Evolutionary conservation across 177 flowering plant genomes (phyloP), one percentile per base, ranked within the genome.

Genomic region (Vitis hybrid): DNA sequence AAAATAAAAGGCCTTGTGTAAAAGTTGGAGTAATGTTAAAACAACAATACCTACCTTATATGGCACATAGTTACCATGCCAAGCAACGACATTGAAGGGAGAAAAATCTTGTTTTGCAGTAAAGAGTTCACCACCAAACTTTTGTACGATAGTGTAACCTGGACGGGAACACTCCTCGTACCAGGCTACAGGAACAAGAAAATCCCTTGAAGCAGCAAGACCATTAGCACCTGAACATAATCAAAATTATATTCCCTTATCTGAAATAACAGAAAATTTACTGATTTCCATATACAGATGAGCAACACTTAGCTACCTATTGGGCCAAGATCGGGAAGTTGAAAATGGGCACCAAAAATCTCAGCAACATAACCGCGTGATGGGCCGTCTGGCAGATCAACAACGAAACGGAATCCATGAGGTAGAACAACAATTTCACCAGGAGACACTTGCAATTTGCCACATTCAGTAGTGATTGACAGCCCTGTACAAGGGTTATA

Each of bases 11-110:
- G 50, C 15, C 19, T 13, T 5, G 7, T n/a, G 0, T 56, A 39
- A n/a, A 22, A 48, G 51, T 15, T 12, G 14, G 60, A 29, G n/a
- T 54, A 19, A 15, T 48, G 50, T 10, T 5, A 53, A 31, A 14
- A 54, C 22, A 26, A 8, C 45, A 50, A 45, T 10, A 68, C 78
- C 19, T 66, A 92, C 98, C 98, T 94, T 94, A 69, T 88, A 94
- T 6, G 98, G 98, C 14, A 77, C 90, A 82, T 94, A 92, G 74
- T 92, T 92, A 16, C 98, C 98, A 83, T 92, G 98, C 98, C 98
- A 94, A 57, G 98, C 97, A 67, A 88, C 97, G 45, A 94, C 97
- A 77, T 94, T 94, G 81, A 94, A 94, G 10, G 98, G 97, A 68
- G 98, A 94, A 75, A 92, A 94, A 77, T 94, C 94, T 77, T 94